Conservation (phyloP, 495 filamentous ascomycete genomes). For the Neurospora sp. region DNA sequence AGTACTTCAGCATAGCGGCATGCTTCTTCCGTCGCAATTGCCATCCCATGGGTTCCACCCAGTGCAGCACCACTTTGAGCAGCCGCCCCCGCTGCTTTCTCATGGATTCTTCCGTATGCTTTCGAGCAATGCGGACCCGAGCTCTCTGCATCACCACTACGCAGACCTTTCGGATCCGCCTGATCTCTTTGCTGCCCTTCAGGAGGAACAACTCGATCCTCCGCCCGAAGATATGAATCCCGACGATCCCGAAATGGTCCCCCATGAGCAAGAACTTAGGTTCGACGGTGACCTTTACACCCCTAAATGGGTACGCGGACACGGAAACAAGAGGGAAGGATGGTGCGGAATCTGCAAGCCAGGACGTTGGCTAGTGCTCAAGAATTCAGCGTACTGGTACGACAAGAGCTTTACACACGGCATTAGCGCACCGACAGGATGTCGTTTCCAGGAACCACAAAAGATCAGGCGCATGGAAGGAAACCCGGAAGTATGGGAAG, state of each 20-base stretch:
- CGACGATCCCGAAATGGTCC: slow-evolving; percentile 54
- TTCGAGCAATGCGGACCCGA: slow-evolving; percentile 56
- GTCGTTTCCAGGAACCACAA: slow-evolving; percentile 60
- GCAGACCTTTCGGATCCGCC: slow-evolving; percentile 58
- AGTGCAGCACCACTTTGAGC: slow-evolving; percentile 41
- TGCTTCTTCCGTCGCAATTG: slow-evolving; percentile 37
- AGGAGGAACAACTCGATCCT: slow-evolving; percentile 56
- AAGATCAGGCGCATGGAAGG: slow-evolving; percentile 64
- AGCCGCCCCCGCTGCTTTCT: slow-evolving; percentile 45
- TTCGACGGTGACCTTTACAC: slow-evolving; percentile 73
- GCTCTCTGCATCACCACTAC: slow-evolving; percentile 50
- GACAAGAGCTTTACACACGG: slow-evolving; percentile 77
- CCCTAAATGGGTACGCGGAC: slow-evolving; percentile 65
- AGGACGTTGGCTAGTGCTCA: slow-evolving; percentile 69
- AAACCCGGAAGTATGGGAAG: slow-evolving; percentile 75
- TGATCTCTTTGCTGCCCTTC: slow-evolving; percentile 60
- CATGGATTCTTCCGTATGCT: slow-evolving; percentile 59
- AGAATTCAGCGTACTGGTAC: slow-evolving; percentile 82
- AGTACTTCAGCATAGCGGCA: slow-evolving; percentile 33
- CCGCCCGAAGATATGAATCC: slow-evolving; percentile 69
- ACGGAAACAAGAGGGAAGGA: slow-evolving; percentile 73
- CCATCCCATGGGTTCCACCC: slow-evolving; percentile 38
- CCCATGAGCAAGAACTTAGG: slow-evolving; percentile 66
- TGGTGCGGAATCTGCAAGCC: slow-evolving; percentile 82
- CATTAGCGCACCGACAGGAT: slow-evolving; percentile 67